A percentile compares a stretch with the other conserved stretches of the same genome.
Evolutionary conservation across 2,329 filamentous ascomycete genomes (phyloP).

Genomic region (Aspergillus intermedius): DNA sequence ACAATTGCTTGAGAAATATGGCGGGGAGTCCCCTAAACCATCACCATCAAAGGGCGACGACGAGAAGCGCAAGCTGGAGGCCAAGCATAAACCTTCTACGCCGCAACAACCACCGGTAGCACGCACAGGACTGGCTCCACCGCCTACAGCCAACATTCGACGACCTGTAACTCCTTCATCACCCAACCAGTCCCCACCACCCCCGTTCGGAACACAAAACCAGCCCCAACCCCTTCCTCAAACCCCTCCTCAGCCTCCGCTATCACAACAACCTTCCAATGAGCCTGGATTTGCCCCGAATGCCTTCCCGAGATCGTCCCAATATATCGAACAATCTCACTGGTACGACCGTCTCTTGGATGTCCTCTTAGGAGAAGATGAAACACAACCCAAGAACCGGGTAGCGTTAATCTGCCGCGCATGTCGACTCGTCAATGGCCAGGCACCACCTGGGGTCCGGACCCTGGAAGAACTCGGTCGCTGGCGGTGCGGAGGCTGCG

Average conservation of each 20-base stretch:
- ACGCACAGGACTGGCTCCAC: slow-evolving; percentile 52
- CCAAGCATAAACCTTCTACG: slow-evolving; percentile 12
- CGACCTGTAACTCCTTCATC: slow-evolving; percentile 23
- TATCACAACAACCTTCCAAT: slow-evolving; percentile 22
- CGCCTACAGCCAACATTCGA: slow-evolving; percentile 60
- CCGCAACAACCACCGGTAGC: slow-evolving; percentile 24
- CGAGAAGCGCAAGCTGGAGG: slow-evolving; percentile 14
- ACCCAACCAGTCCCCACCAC: slow-evolving; percentile 19
- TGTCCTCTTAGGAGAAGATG: slow-evolving; percentile 87
- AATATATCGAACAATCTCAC: slow-evolving; percentile 46
- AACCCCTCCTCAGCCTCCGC: slow-evolving; percentile 8
- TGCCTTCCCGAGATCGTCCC: slow-evolving; percentile 34
- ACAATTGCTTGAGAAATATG: slow-evolving; percentile 90
- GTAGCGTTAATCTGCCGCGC: slow-evolving; percentile 75
- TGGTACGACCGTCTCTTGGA: slow-evolving; percentile 97
- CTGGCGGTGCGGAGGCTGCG: slow-evolving; percentile 87
- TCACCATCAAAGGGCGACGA: slow-evolving; percentile 18
- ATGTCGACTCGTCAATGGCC: slow-evolving; percentile 88
- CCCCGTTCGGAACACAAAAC: slow-evolving; percentile 14
- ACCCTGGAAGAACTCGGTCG: slow-evolving; percentile 70
- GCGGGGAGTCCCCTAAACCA: slow-evolving; percentile 52
- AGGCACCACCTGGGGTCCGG: slow-evolving; percentile 81
- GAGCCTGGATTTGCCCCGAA: slow-evolving; percentile 44
- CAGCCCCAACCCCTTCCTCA: slow-evolving; percentile 10
- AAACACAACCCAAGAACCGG: slow-evolving; percentile 84